phyloP scores from a whole-genome alignment of 1,139 yeast genomes.

The Ogataea hybrid region DNA sequence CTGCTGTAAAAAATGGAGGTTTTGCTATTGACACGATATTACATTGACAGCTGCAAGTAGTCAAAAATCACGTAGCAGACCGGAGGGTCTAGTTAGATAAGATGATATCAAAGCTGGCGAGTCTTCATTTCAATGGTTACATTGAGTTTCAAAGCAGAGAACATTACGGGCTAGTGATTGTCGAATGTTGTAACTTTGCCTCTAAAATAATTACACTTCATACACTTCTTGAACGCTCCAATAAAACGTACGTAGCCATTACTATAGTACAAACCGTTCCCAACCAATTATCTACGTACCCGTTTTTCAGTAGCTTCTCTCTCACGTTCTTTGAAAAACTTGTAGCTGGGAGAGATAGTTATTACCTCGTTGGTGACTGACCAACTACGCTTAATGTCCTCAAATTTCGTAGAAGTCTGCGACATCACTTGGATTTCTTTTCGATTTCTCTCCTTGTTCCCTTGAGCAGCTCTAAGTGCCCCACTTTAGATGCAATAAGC shows the following conservation, averaged over 20 bases:
- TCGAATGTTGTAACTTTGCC: no score
- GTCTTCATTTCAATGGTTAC: no score
- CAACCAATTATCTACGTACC: no score
- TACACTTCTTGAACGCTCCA: no score
- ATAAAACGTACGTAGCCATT: no score
- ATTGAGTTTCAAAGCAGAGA: no score
- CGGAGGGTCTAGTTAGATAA: no score
- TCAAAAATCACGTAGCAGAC: background rate
- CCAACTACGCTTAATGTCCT: conserved; percentile 17
- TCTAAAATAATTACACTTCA: no score
- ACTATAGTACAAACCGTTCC: no score
- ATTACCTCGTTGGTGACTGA: conserved; percentile 19
- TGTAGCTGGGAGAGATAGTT: conserved; percentile 15
- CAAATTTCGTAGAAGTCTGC: conserved; percentile 19
- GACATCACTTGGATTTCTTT: conserved; percentile 43
- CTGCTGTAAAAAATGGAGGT: conserved; percentile 10
- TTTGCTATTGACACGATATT: background rate
- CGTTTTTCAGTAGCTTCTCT: background rate
- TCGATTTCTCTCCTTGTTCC: conserved; percentile 89
- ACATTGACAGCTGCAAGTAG: no score
- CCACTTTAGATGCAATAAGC: conserved; percentile 83
- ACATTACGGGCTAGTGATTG: no score
- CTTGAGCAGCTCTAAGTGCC: conserved; percentile 88
- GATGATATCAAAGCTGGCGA: no score
- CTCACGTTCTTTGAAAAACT: conserved; percentile 13